Evolutionary conservation across 768 basidiomycete genomes (phyloP), one percentile per base, ranked within the genome.

Genomic region (Porpolomopsis calyptriformis): DNA sequence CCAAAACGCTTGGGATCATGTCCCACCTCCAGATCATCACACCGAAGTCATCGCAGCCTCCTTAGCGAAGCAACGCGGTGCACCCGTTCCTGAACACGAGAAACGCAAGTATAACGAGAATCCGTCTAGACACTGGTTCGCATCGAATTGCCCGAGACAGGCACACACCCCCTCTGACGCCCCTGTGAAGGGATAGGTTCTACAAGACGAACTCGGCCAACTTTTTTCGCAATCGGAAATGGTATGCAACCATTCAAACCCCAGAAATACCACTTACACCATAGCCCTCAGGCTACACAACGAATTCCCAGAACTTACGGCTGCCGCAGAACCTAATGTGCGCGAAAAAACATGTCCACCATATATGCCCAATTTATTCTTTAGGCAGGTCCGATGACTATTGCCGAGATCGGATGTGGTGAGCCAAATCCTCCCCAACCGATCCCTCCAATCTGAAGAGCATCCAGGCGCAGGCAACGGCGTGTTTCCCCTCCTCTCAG

Each of bases 161-260:
- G 14, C 1, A 22, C 26, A 19, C 25, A 5, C 20, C 11, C 22
- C 35, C 57, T 61, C 53, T n/a, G 49, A 11, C 35, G 16, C 5
- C 8, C 7, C 18, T 37, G 19, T 18, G 29, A 56, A 96, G 93
- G 93, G 87, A 98, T 58, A 80, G 80, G 46, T 97, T 98, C 56
- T 98, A 99, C 71, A 82, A 84, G 55, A 72, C 71, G 44, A 92
- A 94, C 51, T 70, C 77, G 18, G 74, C 67, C 57, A 92, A 93
- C 53, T 98, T 99, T 65, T 99, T 98, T 69, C 82, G 87, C 33
- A 82, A 98, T 63, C 73, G 96, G 47, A 87, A 90, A 68, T 99
- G 96, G 85, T 79, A 57, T 4, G 61, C 46, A 43, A 5, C 29
- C 9, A 47, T 51, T 25, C 10, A 16, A 14, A 40, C 46, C 5